Percentiles rank a stretch among this genome's conserved stretches.
These are phyloP conservation scores for Trichophyton rubrum DNA, from an alignment of 2,329 filamentous ascomycete genomes.

Conservation along the genomic window DNA sequence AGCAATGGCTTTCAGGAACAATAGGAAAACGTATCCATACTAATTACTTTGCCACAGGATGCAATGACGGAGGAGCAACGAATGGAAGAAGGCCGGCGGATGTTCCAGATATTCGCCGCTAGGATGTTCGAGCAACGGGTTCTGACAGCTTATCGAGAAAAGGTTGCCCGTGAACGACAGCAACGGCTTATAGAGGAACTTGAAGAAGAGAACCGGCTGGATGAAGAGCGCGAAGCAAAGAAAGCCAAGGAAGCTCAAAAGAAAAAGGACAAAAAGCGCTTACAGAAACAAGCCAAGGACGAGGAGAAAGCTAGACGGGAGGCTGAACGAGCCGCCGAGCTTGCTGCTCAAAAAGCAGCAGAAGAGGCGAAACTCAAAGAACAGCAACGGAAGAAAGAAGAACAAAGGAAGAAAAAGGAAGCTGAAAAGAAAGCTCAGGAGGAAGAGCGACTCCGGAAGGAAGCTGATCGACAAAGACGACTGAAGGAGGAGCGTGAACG, in stretches of 20 bases:
- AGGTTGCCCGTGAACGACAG: constrained; percentile 86
- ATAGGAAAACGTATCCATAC: background rate
- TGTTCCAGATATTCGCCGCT: constrained; percentile 99
- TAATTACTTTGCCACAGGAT: constrained; percentile 46
- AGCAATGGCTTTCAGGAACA: constrained; percentile 16
- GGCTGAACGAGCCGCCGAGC: constrained; percentile 78
- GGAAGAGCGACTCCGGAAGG: constrained; percentile 72
- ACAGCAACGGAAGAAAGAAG: constrained; percentile 68
- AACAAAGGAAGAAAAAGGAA: constrained; percentile 83
- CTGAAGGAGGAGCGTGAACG: constrained; percentile 74
- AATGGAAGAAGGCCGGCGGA: constrained; percentile 94
- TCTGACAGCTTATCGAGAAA: constrained; percentile 92
- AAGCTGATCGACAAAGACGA: constrained; percentile 68
- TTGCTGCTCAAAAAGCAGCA: constrained; percentile 59
- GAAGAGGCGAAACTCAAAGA: constrained; percentile 73
- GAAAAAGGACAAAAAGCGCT: constrained; percentile 83
- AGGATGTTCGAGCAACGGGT: constrained; percentile 99
- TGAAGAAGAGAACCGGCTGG: constrained; percentile 66
- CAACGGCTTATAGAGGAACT: constrained; percentile 82
- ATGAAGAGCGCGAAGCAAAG: constrained; percentile 74
- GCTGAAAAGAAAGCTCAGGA: constrained; percentile 82
- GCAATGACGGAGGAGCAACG: constrained; percentile 96
- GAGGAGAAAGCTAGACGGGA: constrained; percentile 83
- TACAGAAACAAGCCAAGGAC: constrained; percentile 78
- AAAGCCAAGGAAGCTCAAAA: constrained; percentile 89